Conservation (phyloP, 2,329 filamentous ascomycete genomes). For the Colletotrichum tropicicola region DNA sequence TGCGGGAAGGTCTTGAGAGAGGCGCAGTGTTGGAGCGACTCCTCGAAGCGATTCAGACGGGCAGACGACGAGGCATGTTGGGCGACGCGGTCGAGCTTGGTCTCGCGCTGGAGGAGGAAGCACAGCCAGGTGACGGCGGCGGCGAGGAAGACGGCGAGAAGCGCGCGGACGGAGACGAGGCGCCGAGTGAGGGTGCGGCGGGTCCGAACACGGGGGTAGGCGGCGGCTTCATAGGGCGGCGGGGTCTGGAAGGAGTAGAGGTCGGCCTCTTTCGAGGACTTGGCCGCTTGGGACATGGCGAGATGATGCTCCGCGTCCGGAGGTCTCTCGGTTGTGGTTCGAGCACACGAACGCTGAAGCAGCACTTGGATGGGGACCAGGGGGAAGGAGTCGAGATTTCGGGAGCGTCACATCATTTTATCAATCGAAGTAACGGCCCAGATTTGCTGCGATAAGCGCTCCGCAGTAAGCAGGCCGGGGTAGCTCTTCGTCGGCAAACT, state of each 20-base stretch:
- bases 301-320: neutral
- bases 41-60: slow-evolving; percentile 18
- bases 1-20: slow-evolving; percentile 23
- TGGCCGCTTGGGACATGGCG: slow-evolving; percentile 3
- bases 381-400: neutral
- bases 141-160: slow-evolving; percentile 10
- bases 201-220: slow-evolving; percentile 20
- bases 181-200: slow-evolving; percentile 13
- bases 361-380: neutral
- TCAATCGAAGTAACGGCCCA: neutral
- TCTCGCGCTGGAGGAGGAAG: slow-evolving; percentile 22
- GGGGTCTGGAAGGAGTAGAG: slow-evolving; percentile 16
- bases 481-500: neutral
- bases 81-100: slow-evolving; percentile 3
- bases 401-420: slow-evolving; percentile 10
- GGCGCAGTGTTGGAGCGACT: slow-evolving; percentile 23
- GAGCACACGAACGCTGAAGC: neutral
- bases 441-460: neutral
- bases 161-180: slow-evolving; percentile 9
- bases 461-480: neutral
- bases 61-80: slow-evolving; percentile 15
- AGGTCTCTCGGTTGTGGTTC: neutral
- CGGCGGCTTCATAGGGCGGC: slow-evolving; percentile 26
- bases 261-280: slow-evolving; percentile 13
- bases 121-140: slow-evolving; percentile 20